These are phyloP conservation scores for Amauroascus niger DNA, from an alignment of 2,329 filamentous ascomycete genomes.

Conservation along the genomic window DNA sequence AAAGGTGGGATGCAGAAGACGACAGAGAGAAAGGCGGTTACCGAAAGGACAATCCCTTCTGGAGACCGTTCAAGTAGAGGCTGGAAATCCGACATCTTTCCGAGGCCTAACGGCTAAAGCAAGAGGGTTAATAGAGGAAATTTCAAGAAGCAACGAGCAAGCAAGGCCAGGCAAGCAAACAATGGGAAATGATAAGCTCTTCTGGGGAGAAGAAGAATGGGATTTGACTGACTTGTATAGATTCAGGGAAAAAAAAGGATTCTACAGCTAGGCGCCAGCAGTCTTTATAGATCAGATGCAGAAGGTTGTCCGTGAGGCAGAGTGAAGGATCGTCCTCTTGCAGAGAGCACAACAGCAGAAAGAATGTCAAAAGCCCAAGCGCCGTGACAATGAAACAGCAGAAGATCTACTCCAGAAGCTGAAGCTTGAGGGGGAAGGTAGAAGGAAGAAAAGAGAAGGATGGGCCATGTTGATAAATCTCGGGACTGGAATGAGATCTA, in stretches of 20 bases:
- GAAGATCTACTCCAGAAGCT: neutral
- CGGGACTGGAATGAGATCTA: neutral
- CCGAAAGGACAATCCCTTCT: slow-evolving; percentile 37
- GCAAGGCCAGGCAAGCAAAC: neutral
- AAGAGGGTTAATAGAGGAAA: neutral
- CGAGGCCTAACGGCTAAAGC: neutral
- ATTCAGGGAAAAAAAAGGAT: neutral
- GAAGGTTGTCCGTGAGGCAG: neutral
- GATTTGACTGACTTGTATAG: neutral
- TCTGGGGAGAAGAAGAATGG: neutral
- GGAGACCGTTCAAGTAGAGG: slow-evolving; percentile 19
- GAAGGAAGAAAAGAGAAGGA: neutral
- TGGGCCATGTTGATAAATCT: slow-evolving; percentile 3
- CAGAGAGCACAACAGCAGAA: slow-evolving; percentile 1
- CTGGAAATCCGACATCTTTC: slow-evolving; percentile 1
- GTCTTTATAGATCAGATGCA: slow-evolving; percentile 1
- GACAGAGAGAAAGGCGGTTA: slow-evolving; percentile 42
- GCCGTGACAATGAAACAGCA: slow-evolving; percentile 2
- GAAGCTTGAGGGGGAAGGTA: slow-evolving; percentile 2
- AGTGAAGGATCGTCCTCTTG: neutral
- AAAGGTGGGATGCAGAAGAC: slow-evolving; percentile 49
- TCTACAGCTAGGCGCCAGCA: neutral
- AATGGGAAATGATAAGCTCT: neutral
- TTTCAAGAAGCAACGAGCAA: neutral
- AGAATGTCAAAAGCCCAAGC: neutral